Evolutionary conservation across 2,329 filamentous ascomycete genomes (phyloP).

Genomic region (Cercospora citrullina): DNA sequence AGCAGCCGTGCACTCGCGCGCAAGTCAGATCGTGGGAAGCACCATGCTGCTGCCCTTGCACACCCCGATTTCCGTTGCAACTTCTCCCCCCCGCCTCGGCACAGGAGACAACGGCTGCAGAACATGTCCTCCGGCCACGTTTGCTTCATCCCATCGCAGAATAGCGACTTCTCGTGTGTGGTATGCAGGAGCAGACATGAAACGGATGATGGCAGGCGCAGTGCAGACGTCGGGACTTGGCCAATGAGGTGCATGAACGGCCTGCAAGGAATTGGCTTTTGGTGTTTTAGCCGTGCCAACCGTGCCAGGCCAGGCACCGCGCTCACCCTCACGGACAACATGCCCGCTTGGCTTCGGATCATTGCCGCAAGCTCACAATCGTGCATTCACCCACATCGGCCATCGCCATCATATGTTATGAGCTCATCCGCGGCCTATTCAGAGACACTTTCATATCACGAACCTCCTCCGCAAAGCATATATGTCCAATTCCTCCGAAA

Average conservation of each 20-base stretch:
- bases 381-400: neutral
- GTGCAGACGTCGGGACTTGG: neutral
- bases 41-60: neutral
- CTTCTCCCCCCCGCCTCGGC: neutral
- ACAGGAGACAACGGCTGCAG: neutral
- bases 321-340: neutral
- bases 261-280: neutral
- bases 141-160: neutral
- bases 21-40: neutral
- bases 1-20: conserved; percentile 5
- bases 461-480: neutral
- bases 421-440: neutral
- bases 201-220: neutral
- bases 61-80: neutral
- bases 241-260: neutral
- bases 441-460: neutral
- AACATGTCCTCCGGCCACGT: neutral
- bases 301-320: neutral
- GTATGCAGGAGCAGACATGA: neutral
- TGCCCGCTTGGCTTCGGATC: neutral
- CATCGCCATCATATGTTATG: neutral
- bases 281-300: neutral
- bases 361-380: neutral
- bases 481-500: neutral
- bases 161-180: neutral